A percentile compares a stretch with the other conserved stretches of the same genome.
These are phyloP conservation scores for Rhynchosporium agropyri DNA, from an alignment of 2,329 filamentous ascomycete genomes.

Conservation along the genomic window DNA sequence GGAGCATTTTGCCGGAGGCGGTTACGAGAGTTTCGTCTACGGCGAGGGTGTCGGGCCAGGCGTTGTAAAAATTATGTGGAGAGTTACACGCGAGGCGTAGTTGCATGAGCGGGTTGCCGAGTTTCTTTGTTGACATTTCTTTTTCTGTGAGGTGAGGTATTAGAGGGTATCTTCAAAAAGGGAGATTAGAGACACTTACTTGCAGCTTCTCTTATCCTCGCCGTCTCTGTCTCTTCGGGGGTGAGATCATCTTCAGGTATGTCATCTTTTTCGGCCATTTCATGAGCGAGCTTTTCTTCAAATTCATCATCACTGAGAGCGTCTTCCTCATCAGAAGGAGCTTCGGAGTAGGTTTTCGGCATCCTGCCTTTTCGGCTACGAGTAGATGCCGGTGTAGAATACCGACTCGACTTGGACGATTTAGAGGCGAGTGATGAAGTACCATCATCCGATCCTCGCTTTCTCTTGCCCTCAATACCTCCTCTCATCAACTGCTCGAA, in stretches of 20 bases:
- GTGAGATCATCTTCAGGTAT: slow-evolving; percentile 48
- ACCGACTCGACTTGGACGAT: slow-evolving; percentile 72
- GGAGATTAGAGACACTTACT: slow-evolving; percentile 55
- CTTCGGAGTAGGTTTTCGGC: slow-evolving; percentile 52
- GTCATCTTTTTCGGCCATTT: slow-evolving; percentile 51
- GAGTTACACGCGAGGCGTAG: slow-evolving; percentile 89
- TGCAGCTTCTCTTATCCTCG: slow-evolving; percentile 72
- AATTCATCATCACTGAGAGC: slow-evolving; percentile 80
- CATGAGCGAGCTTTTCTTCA: slow-evolving; percentile 73
- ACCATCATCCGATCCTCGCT: slow-evolving; percentile 56
- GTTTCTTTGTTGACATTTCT: slow-evolving; percentile 86
- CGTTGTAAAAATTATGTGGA: slow-evolving; percentile 96
- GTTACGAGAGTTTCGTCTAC: slow-evolving; percentile 83
- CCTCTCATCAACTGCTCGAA: slow-evolving; percentile 48
- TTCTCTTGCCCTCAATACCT: slow-evolving; percentile 46
- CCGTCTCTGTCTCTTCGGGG: slow-evolving; percentile 63
- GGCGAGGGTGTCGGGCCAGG: slow-evolving; percentile 66
- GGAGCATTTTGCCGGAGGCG: slow-evolving; percentile 91
- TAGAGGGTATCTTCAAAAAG: slow-evolving; percentile 33
- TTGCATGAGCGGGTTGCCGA: slow-evolving; percentile 92
- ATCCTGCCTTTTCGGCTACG: slow-evolving; percentile 48
- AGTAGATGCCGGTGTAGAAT: slow-evolving; percentile 69
- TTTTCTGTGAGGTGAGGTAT: slow-evolving; percentile 56
- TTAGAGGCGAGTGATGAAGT: slow-evolving; percentile 58
- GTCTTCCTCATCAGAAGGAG: slow-evolving; percentile 63